Evolutionary conservation across 768 basidiomycete genomes (phyloP).

Genomic region (Sporobolomyces phaffii): DNA sequence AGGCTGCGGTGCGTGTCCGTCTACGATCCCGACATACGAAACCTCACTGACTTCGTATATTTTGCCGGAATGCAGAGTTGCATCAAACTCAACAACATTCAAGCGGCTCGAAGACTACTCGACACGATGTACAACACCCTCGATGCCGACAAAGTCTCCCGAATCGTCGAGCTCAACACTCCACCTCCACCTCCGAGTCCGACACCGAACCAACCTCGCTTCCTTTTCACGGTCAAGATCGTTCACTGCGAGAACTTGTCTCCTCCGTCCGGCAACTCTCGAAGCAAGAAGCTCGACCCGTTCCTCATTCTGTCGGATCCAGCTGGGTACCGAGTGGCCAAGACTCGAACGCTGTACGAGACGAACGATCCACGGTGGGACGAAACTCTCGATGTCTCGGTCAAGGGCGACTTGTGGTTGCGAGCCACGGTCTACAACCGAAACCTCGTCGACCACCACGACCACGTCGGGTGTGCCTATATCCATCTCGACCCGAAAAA

Average conservation of each 20-base stretch:
- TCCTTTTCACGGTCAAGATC: slow-evolving; percentile 85
- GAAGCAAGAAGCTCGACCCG: slow-evolving; percentile 69
- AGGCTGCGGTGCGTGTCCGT: slow-evolving; percentile 57
- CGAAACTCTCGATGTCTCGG: slow-evolving; percentile 90
- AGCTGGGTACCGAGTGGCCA: slow-evolving; percentile 77
- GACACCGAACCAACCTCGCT: slow-evolving; percentile 50
- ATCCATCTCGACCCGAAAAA: slow-evolving; percentile 82
- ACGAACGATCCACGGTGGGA: slow-evolving; percentile 90
- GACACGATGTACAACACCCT: slow-evolving; percentile 92
- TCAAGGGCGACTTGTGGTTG: slow-evolving; percentile 89
- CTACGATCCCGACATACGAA: no score
- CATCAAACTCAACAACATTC: slow-evolving; percentile 95
- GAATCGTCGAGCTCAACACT: slow-evolving; percentile 47
- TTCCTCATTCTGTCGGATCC: slow-evolving; percentile 94
- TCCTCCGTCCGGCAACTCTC: slow-evolving; percentile 64
- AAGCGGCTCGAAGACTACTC: slow-evolving; percentile 78
- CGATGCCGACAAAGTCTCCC: slow-evolving; percentile 77
- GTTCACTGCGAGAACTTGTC: slow-evolving; percentile 66
- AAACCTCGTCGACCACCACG: slow-evolving; percentile 79
- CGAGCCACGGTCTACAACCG: slow-evolving; percentile 93
- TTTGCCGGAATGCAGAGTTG: slow-evolving; percentile 57
- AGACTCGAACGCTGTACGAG: slow-evolving; percentile 94
- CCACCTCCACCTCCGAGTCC: slow-evolving; percentile 56
- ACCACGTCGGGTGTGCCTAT: slow-evolving; percentile 77
- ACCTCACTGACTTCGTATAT: neutral